phyloP scores from a whole-genome alignment of 2,329 filamentous ascomycete species.

The Phyllosticta citriasiana region DNA sequence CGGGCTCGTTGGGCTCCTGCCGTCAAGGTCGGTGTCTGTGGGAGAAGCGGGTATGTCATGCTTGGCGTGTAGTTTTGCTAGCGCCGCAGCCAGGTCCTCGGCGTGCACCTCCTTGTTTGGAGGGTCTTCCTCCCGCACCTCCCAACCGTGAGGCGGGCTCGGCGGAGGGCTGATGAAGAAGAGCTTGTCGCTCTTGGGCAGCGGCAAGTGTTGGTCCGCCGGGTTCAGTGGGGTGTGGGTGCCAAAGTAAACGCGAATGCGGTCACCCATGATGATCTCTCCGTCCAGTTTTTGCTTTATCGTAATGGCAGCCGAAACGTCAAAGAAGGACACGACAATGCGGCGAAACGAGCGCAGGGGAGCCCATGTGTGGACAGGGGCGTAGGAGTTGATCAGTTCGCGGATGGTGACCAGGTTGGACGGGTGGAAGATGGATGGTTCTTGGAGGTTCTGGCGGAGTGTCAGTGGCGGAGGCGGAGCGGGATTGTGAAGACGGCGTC shows the following conservation, averaged over 20 bases:
- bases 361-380: slow-evolving; percentile 65
- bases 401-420: slow-evolving; percentile 66
- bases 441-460: slow-evolving; percentile 50
- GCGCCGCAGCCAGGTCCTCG: slow-evolving; percentile 47
- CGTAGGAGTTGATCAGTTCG: slow-evolving; percentile 58
- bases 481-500: not conserved
- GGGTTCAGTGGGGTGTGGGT: slow-evolving; percentile 29
- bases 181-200: slow-evolving; percentile 49
- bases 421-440: slow-evolving; percentile 62
- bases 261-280: slow-evolving; percentile 59
- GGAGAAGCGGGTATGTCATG: slow-evolving; percentile 17
- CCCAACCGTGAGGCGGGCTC: slow-evolving; percentile 55
- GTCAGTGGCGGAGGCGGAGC: slow-evolving; percentile 9
- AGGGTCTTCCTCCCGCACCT: slow-evolving; percentile 51
- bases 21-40: slow-evolving; percentile 15
- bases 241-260: slow-evolving; percentile 31
- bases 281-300: slow-evolving; percentile 67
- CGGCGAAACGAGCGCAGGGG: slow-evolving; percentile 75
- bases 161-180: slow-evolving; percentile 60
- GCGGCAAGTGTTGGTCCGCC: slow-evolving; percentile 28
- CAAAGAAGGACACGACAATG: slow-evolving; percentile 70
- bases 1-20: slow-evolving; percentile 16
- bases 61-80: slow-evolving; percentile 41
- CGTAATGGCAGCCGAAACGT: slow-evolving; percentile 56
- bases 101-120: slow-evolving; percentile 58